Base-by-base conservation (phyloP, 2,329 filamentous ascomycete species). In the Pyrenophora teres region DNA sequence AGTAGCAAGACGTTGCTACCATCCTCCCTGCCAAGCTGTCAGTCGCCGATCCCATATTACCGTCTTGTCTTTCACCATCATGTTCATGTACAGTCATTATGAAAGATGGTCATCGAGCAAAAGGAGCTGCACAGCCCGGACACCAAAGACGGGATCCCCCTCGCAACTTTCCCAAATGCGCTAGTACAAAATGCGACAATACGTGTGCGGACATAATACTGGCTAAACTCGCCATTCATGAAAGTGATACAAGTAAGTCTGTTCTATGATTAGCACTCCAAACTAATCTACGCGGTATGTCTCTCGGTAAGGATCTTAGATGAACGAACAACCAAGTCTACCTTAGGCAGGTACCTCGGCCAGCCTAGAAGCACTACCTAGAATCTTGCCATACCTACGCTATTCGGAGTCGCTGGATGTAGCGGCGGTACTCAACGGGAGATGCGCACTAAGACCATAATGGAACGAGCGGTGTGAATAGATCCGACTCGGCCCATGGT, bases 381-480 rank as follows among this genome's bases (percentile, higher is more conserved):
- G 30, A 6, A 12, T 37, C 21, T 31, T 44, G 46, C 30, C 30
- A 49, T 39, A 37, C 30, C 6, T 27, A 30, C 9, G 27, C 27
- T 12, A 30, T 50, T 16, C 23, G 39, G 21, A 37, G n/a, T 32
- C 27, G n/a, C 40, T 40, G 25, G 42, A 25, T 15, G 23, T 38
- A 39, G 25, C 25, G 41, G 43, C 49, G 38, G 39, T 35, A 43
- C 23, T 19, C 21, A 42, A 44, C 45, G 50, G 40, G 50, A 42
- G 46, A 52, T 44, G 50, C 46, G 36, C 44, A 47, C 40, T 35
- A 49, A 43, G 46, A 16, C 21, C 25, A 37, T 44, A 19, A 32
- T 50, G 45, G 35, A 52, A 52, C 40, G 42, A 52, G 50, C 50
- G 50, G 50, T 52, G 50, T 44, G 45, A 35, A 47, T 33, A 49